Base-by-base conservation (phyloP, 208 protist genomes). In the Trypanosomatidae sp. region DNA sequence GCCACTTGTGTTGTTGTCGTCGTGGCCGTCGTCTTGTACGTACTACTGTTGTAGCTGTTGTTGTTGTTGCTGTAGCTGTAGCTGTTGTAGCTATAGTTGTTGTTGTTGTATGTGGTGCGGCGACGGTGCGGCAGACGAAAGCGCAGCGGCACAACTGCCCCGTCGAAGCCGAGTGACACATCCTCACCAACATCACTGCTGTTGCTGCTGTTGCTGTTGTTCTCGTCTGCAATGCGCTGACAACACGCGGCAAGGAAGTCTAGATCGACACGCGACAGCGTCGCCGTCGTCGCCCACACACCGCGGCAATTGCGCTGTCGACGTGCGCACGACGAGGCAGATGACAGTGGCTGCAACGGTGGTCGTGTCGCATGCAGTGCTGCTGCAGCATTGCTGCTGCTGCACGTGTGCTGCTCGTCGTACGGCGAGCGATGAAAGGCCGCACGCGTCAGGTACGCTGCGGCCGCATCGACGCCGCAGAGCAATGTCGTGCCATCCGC, bases 241-340 rank as follows among this genome's bases (percentile, higher is more conserved):
- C 84, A 93, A 52, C 79, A 89, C 8, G 80, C 84, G 51, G 87
- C 79, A 10, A 93, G 35, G 45, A 93, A 93, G 57, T 93, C 84
- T 11, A 93, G 48, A 43, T 93, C 79, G 20, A 84, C 71, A 24
- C 79, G 57, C 2, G 64, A 70, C 18, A 89, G 69, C 15, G 64
- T 46, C 27, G 53, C 44, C 0, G 65, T 76, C 4, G 68, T 84
- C 19, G 59, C 55, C 80, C 84, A 93, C 26, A 93, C 48, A 15
- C 75, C n/a, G n/a, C n/a, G 75, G 5, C 33, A 33, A 20, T 45
- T 59, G 0, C 49, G 38, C 6, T 24, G 52, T 43, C 44, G 25
- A 4, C 21, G 8, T 2, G 21, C 26, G 8, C 20, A 16, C 6
- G 33, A 21, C 8, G 43, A 6, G 37, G 42, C 24, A 24, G 50